Conservation (phyloP, 225 moss, liverwort and hornwort genomes). For the Polytrichum commune region DNA sequence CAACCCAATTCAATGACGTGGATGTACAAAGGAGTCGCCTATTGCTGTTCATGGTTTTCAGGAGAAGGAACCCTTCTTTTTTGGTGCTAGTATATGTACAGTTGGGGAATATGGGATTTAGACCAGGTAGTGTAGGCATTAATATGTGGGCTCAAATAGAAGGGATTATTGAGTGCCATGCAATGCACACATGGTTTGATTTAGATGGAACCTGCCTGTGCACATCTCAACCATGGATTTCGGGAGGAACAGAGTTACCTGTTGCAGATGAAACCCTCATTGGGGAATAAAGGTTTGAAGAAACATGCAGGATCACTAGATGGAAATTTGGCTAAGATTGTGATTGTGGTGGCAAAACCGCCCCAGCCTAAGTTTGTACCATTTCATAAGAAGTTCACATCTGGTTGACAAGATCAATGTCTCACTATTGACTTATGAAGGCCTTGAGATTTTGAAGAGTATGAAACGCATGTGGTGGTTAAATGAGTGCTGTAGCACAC, state of each 20-base stretch:
- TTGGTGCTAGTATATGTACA: not conserved
- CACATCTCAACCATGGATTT: not conserved
- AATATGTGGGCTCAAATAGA: not conserved
- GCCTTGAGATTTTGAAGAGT: no score
- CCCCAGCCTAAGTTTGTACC: no score
- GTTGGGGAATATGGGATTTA: not conserved
- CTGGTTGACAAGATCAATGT: no score
- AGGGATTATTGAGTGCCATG: not conserved
- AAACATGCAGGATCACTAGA: not conserved
- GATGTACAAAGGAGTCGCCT: not conserved
- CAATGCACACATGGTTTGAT: not conserved
- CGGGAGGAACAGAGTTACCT: not conserved
- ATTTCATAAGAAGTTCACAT: no score
- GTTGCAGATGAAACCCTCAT: not conserved
- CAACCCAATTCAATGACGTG: not conserved
- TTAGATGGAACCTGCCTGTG: not conserved
- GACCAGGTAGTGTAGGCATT: not conserved
- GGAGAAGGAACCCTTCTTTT: not conserved
- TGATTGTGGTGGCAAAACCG: no score
- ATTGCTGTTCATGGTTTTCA: not conserved
- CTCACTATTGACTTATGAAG: no score
- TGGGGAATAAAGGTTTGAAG: not conserved
- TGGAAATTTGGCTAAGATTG: not conserved
- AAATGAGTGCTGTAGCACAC: no score
- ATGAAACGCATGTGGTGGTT: no score